Conservation (phyloP, 139 green algal species). For the Trebouxia sp. region DNA sequence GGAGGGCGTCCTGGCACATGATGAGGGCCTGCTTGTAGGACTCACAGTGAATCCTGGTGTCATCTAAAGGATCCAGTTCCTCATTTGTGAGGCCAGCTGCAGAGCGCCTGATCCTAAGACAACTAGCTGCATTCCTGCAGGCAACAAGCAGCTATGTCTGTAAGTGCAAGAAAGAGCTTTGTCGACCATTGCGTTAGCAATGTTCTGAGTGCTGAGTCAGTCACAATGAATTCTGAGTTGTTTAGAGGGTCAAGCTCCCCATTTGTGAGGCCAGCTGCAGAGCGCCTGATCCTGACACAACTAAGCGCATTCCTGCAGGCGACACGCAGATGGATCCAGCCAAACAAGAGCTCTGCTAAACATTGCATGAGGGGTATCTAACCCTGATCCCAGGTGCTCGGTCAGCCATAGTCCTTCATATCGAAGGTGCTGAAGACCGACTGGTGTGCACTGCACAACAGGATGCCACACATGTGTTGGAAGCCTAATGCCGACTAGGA, state of each 20-base stretch:
- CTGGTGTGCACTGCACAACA: no score
- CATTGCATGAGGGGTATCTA: no score
- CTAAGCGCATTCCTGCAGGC: slow-evolving; percentile 27
- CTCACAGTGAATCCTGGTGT: slow-evolving; percentile 79
- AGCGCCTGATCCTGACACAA: slow-evolving; percentile 14
- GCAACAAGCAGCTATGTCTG: no score
- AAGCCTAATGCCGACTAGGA: no score
- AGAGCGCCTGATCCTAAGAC: slow-evolving; percentile 12
- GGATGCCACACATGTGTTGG: no score
- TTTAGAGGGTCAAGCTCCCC: slow-evolving; percentile 71
- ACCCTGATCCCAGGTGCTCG: no score
- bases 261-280: slow-evolving; percentile 10
- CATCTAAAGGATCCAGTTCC: slow-evolving; percentile 72
- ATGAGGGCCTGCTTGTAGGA: slow-evolving; percentile 47
- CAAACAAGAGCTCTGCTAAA: no score
- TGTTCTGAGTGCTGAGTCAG: background rate
- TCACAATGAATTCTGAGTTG: slow-evolving; percentile 37
- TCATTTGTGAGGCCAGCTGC: slow-evolving; percentile 24
- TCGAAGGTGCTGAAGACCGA: background rate
- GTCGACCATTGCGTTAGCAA: no score
- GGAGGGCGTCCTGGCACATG: slow-evolving; percentile 30
- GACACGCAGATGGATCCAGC: no score
- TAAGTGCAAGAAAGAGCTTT: no score
- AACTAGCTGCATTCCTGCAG: slow-evolving; percentile 30
- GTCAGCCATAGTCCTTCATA: slow-evolving; percentile 29